Percentiles rank a stretch among this genome's conserved stretches.
Evolutionary conservation across 768 basidiomycete species (phyloP).

Genomic region (Leucocoprinus sp.): DNA sequence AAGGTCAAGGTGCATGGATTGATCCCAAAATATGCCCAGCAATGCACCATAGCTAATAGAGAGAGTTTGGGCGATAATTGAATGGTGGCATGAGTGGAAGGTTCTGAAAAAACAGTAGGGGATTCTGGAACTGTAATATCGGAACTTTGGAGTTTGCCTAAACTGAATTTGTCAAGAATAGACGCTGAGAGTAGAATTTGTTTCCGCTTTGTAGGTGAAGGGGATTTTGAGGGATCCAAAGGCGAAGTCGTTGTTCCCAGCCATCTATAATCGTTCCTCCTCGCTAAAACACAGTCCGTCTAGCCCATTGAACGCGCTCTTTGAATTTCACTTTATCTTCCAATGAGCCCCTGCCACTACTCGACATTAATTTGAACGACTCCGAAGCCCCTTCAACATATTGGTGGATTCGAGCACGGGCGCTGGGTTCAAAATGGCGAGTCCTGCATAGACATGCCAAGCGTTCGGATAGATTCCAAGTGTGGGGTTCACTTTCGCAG

Average conservation of each 20-base stretch:
- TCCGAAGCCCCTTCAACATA: constrained; percentile 81
- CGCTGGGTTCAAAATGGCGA: constrained; percentile 97
- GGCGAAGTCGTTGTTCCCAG: not conserved
- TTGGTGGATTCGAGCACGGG: constrained; percentile 82
- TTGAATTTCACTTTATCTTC: constrained; percentile 44
- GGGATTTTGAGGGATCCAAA: not conserved
- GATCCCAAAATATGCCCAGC: constrained; percentile 84
- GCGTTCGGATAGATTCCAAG: constrained; percentile 94
- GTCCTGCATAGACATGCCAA: constrained; percentile 98
- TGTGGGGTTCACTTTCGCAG: constrained; percentile 94
- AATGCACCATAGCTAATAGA: constrained; percentile 96
- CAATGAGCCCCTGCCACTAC: constrained; percentile 32
- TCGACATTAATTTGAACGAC: constrained; percentile 93
- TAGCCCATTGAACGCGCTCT: constrained; percentile 64
- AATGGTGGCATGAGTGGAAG: constrained; percentile 28
- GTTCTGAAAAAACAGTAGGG: constrained; percentile 7
- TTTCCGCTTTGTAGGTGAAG: constrained; percentile 19
- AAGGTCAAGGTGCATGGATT: constrained; percentile 86
- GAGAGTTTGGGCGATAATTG: constrained; percentile 64
- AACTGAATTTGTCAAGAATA: constrained; percentile 82
- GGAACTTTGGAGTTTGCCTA: constrained; percentile 37
- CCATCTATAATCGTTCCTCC: constrained; percentile 12
- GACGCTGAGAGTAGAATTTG: constrained; percentile 84
- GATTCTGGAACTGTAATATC: constrained; percentile 8
- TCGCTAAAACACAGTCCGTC: constrained; percentile 67